phyloP scores from a whole-genome alignment of 1,139 yeast species.

The Nakaseomyces kungkrabaensis region DNA sequence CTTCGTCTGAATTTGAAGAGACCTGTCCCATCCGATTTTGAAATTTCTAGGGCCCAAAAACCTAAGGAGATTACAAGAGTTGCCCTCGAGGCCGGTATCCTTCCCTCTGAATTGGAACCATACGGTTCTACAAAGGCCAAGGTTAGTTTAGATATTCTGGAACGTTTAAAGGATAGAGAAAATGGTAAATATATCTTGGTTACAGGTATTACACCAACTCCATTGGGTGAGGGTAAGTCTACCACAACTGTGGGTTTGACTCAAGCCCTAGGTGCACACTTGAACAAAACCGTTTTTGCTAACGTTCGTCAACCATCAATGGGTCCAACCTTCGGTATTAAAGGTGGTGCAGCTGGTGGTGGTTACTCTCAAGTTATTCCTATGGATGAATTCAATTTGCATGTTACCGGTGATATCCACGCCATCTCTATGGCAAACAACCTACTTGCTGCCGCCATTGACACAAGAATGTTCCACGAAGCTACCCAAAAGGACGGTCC shows the following conservation, averaged over 20 bases:
- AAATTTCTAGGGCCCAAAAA: slow-evolving; percentile 59
- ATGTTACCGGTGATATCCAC: slow-evolving; percentile 76
- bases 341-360: slow-evolving; percentile 89
- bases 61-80: slow-evolving; percentile 58
- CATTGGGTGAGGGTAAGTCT: slow-evolving; percentile 74
- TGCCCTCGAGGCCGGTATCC: slow-evolving; percentile 56
- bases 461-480: slow-evolving; percentile 78
- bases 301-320: slow-evolving; percentile 78
- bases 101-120: slow-evolving; percentile 55
- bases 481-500: slow-evolving; percentile 55
- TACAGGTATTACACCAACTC: slow-evolving; percentile 78
- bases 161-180: slow-evolving; percentile 48
- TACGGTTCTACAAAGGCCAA: slow-evolving; percentile 71
- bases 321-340: slow-evolving; percentile 85
- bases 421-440: slow-evolving; percentile 76
- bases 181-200: slow-evolving; percentile 65
- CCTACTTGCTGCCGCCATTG: slow-evolving; percentile 72
- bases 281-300: slow-evolving; percentile 59
- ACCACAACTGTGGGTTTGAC: slow-evolving; percentile 74
- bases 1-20: slow-evolving; percentile 39
- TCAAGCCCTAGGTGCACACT: slow-evolving; percentile 71
- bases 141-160: slow-evolving; percentile 49
- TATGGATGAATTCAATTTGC: slow-evolving; percentile 83
- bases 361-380: slow-evolving; percentile 81
- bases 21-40: slow-evolving; percentile 73